Base-by-base conservation (phyloP, 345 rosid genomes). In the Mercurialis annua region DNA sequence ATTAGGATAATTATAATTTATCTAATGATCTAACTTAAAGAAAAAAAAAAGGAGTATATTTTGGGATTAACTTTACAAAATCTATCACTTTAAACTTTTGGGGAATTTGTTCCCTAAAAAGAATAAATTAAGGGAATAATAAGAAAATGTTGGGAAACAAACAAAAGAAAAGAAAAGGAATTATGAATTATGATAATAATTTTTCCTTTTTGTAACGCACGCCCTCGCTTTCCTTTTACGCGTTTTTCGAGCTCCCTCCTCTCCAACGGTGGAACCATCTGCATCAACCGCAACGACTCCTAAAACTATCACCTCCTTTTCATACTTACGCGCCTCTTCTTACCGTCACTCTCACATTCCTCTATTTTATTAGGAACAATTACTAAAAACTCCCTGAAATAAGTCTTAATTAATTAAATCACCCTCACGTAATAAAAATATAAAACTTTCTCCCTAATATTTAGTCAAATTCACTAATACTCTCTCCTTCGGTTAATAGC, bases 201-300 rank as follows among this genome's bases (percentile, higher is more conserved):
- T 77, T 67, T 48, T 18, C 68, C 82, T 80, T 82, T 83, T 72
- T 47, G 78, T 67, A 81, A 76, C 86, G 86, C 90, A 89, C 96
- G 90, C 96, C 73, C 87, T 79, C 77, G 71, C 88, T 83, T 74
- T 69, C 69, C 85, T 69, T 85, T 78, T 81, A 89, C 96, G 89
- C 90, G 87, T 87, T 78, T 81, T 53, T 80, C 80, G 81, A 84
- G 77, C 43, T 43, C 58, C 75, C 18, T 10, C 11, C 29, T 27
- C 11, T 16, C 14, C 30, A n/a, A 1, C 46, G n/a, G n/a, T n/a
- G n/a, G n/a, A n/a, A n/a, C n/a, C n/a, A n/a, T n/a, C n/a, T n/a
- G n/a, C n/a, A n/a, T n/a, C n/a, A n/a, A n/a, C n/a, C n/a, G n/a
- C n/a, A n/a, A n/a, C n/a, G n/a, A n/a, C n/a, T n/a, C 17, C 42